Evolutionary conservation across 1,284 basidiomycete species (phyloP), one percentile per base, ranked within the genome.

Genomic region (Trichosporon coremiiforme): DNA sequence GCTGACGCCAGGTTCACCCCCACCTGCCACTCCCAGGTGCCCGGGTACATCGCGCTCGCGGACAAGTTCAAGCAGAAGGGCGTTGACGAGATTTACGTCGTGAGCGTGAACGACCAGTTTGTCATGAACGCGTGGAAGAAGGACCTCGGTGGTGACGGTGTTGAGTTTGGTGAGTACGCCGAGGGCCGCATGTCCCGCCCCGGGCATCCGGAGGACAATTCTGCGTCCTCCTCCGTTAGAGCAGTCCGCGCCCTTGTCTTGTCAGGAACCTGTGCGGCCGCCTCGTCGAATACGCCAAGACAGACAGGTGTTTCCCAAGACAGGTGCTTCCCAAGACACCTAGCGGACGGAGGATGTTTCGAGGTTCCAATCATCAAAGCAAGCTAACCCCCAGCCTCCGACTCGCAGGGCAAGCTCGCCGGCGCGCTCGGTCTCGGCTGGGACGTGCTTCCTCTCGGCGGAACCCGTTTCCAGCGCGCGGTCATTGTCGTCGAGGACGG

Each of bases 81-180:
- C n/a, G 84, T 92, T 73, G 85, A 87, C 53, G 87, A 87, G 71
- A 86, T 92, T 74, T 91, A 88, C 77, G 85, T 91, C 69, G 85
- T 92, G 63, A 84, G 87, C 17, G 89, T 91, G 64, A 92, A 92
- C 80, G 90, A 92, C 79, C 86, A 86, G 13, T 91, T 90, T 73
- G 83, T 83, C 68, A 75, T 82, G 65, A 81, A 84, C 75, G 90
- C 91, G 4, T 92, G 90, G 90, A 90, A 90, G 79, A 85, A 89
- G 72, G 84, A 87, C 67, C 84, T 92, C 55, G 87, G 87, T 20
- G 66, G 69, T 15, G 31, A 71, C 41, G 69, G 57, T 20, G 73
- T 84, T 71, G 78, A 82, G 73, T 83, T 81, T 69, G 79, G 82
- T 82, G 60, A 63, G 81, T 77, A n/a, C n/a, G n/a, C n/a, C n/a